Base-by-base conservation (phyloP, 208 protist species). In the Crithidia bombi region DNA sequence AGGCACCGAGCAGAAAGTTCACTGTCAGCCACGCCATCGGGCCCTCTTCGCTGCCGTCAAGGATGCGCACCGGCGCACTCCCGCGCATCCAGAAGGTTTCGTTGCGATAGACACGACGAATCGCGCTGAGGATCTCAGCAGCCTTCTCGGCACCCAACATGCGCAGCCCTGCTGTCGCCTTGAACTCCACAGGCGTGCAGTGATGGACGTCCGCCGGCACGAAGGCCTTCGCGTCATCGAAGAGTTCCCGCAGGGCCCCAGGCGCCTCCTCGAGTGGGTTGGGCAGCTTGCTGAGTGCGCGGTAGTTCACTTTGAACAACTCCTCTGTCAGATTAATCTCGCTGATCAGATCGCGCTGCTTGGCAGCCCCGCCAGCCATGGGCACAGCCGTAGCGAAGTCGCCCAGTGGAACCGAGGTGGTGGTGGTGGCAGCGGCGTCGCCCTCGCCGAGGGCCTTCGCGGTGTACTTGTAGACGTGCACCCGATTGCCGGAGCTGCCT, bases 401-500 rank as follows among this genome's bases (percentile, higher is more conserved):
- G 36, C 12, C 36, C 36, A 12, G 36, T 41, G 36, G 36, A 15
- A 12, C 36, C 6, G 36, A 41, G 9, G 36, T 41, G 36, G 36
- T 41, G 43, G 11, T 19, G 43, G 5, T 47, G 43, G 10, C 49
- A 7, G 28, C 30, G 9, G 46, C 5, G 25, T 15, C 33, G n/a
- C n/a, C 9, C 19, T 47, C 36, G 15, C 11, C 9, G 21, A 2
- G 5, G 32, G 55, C 21, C 3, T 14, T 25, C n/a, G 69, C 43
- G 2, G n/a, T 57, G 57, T 71, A 96, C 44, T 79, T 72, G 63
- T 93, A 95, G 6, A 92, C 87, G 66, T 97, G 89, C 19, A 96
- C 82, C 26, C 91, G 89, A 54, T 83, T 93, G 12, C 91, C 91
- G 7, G 90, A 94, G 74, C 87, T 95, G 32, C 93, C 93, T 38